A percentile compares a stretch with the other conserved stretches of the same genome.
phyloP scores from a whole-genome alignment of 208 protist species.

The Leishmania martiniquensis region DNA sequence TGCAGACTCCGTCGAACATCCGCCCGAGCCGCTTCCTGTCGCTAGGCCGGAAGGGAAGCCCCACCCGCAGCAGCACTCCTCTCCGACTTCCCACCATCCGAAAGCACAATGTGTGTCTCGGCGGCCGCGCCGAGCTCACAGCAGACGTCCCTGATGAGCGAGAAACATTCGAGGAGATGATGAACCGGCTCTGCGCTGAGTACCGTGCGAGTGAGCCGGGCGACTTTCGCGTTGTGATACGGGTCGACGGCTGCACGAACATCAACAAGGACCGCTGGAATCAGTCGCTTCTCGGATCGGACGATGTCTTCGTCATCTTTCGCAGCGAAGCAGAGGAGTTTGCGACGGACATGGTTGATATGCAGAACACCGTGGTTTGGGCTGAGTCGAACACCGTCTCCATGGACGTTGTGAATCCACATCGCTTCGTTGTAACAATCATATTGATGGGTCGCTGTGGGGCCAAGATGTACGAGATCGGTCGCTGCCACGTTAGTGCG shows the following conservation, averaged over 20 bases:
- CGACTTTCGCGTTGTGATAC: slow-evolving; percentile 39
- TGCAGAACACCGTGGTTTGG: slow-evolving; percentile 65
- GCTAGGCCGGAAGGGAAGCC: not conserved
- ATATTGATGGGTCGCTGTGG: slow-evolving; percentile 54
- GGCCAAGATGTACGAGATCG: slow-evolving; percentile 61
- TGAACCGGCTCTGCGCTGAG: slow-evolving; percentile 47
- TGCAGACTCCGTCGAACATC: not conserved
- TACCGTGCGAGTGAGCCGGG: slow-evolving; percentile 55
- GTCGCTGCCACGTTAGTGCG: slow-evolving; percentile 52
- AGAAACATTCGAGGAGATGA: slow-evolving; percentile 69
- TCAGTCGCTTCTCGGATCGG: slow-evolving; percentile 50
- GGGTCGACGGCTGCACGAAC: slow-evolving; percentile 71
- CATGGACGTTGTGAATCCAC: slow-evolving; percentile 67
- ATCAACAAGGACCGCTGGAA: slow-evolving; percentile 54
- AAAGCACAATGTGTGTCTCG: slow-evolving; percentile 15
- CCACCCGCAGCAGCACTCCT: too few relatives aligned
- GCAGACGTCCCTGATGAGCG: slow-evolving; percentile 27
- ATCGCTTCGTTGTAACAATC: slow-evolving; percentile 52
- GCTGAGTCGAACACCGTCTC: slow-evolving; percentile 27
- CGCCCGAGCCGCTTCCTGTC: not conserved
- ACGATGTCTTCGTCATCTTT: slow-evolving; percentile 63
- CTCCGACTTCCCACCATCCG: not conserved
- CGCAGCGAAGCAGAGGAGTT: slow-evolving; percentile 67
- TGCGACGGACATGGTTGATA: slow-evolving; percentile 30
- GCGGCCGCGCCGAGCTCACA: slow-evolving; percentile 30